Base-by-base conservation (phyloP, 2,329 filamentous ascomycete species). In the Didymella sp. region DNA sequence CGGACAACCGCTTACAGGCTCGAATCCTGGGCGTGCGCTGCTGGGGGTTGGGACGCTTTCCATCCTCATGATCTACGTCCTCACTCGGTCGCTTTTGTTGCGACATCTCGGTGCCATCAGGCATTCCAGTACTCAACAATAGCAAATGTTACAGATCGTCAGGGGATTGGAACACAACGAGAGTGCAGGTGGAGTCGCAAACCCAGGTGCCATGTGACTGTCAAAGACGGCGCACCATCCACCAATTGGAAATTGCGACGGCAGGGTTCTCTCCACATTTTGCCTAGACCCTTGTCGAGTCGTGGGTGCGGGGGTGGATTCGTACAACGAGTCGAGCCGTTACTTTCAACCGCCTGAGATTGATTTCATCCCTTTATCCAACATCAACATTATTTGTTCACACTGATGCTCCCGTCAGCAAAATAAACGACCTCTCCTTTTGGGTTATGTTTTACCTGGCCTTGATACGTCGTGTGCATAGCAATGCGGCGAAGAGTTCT, bases 41-140 rank as follows among this genome's bases (percentile, higher is more conserved):
- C 43, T 56, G 50, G 25, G 67, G 65, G 38, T 67, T 66, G 46
- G 67, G 60, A 45, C 68, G 64, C 40, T 66, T 64, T 21, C 70
- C 70, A 41, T 70, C 68, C 27, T 64, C 61, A 38, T 70, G 69
- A 25, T 71, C 68, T 28, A 56, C 62, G 60, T 73, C 69, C 45
- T 72, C 69, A 55, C 65, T 70, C 42, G 61, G 60, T 56, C 69
- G 67, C 63, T 73, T 72, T 54, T 63, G 61, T 38, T 60, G 63
- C 61, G 90, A 95, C 77, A 86, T 91, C 21, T 78, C 95, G 68
- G 88, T 92, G 74, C 67, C 68, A 72, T 71, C 51, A 48, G 56
- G 51, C 45, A 59, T 51, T 53, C 38, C 38, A 41, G 21, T 25
- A 17, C 4, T 41, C 21, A 41, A 54, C 40, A 46, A 33, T 19